Conservation (phyloP, 2,329 filamentous ascomycete species). For the Verticillium isaacii region DNA sequence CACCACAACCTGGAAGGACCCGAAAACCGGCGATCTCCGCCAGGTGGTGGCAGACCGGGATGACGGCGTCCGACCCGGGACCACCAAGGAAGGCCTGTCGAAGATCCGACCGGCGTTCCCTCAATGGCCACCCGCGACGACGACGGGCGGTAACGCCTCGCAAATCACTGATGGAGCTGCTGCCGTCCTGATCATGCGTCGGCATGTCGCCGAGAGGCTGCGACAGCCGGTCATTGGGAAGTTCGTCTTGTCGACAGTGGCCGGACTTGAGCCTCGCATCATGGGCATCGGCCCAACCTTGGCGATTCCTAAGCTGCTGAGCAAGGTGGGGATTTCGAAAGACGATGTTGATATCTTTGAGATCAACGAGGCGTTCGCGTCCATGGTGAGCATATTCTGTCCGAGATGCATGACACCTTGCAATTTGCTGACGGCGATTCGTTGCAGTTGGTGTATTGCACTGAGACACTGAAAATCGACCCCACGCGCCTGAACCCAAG, state of each 20-base stretch:
- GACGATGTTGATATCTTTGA: slow-evolving; percentile 56
- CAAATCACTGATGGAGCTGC: slow-evolving; percentile 72
- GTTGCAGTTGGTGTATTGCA: background rate
- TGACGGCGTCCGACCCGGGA: slow-evolving; percentile 67
- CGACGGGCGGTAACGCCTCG: slow-evolving; percentile 67
- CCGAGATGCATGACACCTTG: too few species aligned
- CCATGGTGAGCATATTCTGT: slow-evolving; percentile 45
- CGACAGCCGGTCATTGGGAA: slow-evolving; percentile 70
- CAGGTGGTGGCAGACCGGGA: slow-evolving; percentile 63
- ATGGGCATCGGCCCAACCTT: slow-evolving; percentile 65
- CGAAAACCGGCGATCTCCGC: slow-evolving; percentile 80
- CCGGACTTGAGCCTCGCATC: slow-evolving; percentile 65
- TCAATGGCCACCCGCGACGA: slow-evolving; percentile 57
- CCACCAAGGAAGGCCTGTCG: slow-evolving; percentile 59
- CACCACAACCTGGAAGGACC: slow-evolving; percentile 73
- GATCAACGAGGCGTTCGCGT: slow-evolving; percentile 73
- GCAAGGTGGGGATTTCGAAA: slow-evolving; percentile 49
- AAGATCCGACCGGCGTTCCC: slow-evolving; percentile 71
- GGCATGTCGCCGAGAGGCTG: slow-evolving; percentile 61
- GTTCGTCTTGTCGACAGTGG: slow-evolving; percentile 66
- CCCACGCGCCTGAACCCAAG: slow-evolving; percentile 2
- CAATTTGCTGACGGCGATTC: background rate
- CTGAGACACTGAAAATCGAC: background rate
- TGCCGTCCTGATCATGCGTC: slow-evolving; percentile 66
- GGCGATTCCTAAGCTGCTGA: slow-evolving; percentile 26